Evolutionary conservation across 2,329 filamentous ascomycete species (phyloP).

Genomic region (Trichoderma breve): DNA sequence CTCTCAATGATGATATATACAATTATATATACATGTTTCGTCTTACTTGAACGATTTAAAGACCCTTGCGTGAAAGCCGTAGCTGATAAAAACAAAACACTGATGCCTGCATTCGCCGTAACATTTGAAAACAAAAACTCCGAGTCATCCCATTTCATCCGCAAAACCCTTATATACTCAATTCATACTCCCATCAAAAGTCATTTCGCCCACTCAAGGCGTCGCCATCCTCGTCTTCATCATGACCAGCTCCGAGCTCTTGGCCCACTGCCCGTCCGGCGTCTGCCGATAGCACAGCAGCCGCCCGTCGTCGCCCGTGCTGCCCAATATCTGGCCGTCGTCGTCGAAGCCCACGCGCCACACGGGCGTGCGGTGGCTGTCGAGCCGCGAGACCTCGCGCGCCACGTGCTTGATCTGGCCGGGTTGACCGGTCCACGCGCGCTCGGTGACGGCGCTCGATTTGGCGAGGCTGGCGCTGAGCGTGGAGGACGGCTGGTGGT

Average conservation of each 20-base stretch:
- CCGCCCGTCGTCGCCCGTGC: conserved; percentile 73
- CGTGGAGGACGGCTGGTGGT: conserved; percentile 43
- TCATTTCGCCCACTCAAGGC: conserved; percentile 39
- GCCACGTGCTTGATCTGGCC: conserved; percentile 65
- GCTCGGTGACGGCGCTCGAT: conserved; percentile 44
- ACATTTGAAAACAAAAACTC: not conserved
- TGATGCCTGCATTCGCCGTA: not conserved
- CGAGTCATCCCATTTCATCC: not conserved
- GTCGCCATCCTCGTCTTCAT: conserved; percentile 54
- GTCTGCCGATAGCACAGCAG: conserved; percentile 61
- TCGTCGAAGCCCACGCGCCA: conserved; percentile 73
- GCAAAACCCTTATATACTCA: not conserved
- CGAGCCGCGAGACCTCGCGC: conserved; percentile 60
- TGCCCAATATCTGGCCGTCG: conserved; percentile 69
- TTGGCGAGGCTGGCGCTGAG: conserved; percentile 55
- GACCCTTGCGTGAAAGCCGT: not conserved
- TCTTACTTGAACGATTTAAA: not conserved
- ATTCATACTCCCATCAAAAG: too few relatives aligned
- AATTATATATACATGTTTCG: not conserved
- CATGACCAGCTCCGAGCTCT: conserved; percentile 59
- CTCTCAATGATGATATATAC: not conserved
- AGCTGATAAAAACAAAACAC: not conserved
- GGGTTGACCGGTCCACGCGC: conserved; percentile 55
- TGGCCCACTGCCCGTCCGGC: conserved; percentile 56
- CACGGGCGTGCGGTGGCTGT: conserved; percentile 66